Evolutionary conservation across 1,139 yeast genomes (phyloP).

Genomic region (Hyphopichia burtonii): DNA sequence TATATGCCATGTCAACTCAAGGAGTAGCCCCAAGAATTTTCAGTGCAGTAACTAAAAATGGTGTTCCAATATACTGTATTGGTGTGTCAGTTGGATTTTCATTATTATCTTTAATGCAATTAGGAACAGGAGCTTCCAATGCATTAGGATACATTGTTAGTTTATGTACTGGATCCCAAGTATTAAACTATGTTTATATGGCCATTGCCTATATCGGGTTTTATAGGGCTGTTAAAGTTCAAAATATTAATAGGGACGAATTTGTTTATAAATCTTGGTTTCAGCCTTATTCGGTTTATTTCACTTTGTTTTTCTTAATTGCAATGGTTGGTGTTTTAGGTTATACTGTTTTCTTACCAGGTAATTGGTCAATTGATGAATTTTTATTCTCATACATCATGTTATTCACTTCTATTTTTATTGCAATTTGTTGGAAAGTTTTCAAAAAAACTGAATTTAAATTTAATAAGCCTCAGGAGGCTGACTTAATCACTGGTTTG

Average conservation of each 20-base stretch:
- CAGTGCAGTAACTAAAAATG: conserved; percentile 43
- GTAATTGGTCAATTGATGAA: conserved; percentile 60
- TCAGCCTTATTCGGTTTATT: conserved; percentile 29
- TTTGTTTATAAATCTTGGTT: conserved; percentile 29
- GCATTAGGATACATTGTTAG: conserved; percentile 76
- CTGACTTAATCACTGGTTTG: conserved; percentile 36
- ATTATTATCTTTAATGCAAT: conserved; percentile 26
- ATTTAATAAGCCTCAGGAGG: conserved; percentile 28
- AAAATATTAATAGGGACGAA: conserved; percentile 22
- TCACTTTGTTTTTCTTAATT: conserved; percentile 23
- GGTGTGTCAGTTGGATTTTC: conserved; percentile 30
- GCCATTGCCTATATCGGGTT: conserved; percentile 59
- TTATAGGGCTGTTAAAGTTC: conserved; percentile 55
- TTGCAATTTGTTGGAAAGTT: conserved; percentile 35
- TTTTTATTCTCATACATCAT: conserved; percentile 45
- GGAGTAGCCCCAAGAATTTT: conserved; percentile 42
- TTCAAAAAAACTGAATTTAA: conserved; percentile 29
- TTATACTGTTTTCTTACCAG: conserved; percentile 53
- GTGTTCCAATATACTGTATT: conserved; percentile 60
- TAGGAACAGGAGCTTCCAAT: conserved; percentile 36
- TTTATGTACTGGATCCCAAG: conserved; percentile 75
- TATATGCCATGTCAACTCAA: conserved; percentile 37
- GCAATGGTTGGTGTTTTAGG: conserved; percentile 34
- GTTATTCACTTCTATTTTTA: conserved; percentile 33
- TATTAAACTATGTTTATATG: conserved; percentile 68